Conservation (phyloP, 163 green algal genomes). For the Picocystis sp. region DNA sequence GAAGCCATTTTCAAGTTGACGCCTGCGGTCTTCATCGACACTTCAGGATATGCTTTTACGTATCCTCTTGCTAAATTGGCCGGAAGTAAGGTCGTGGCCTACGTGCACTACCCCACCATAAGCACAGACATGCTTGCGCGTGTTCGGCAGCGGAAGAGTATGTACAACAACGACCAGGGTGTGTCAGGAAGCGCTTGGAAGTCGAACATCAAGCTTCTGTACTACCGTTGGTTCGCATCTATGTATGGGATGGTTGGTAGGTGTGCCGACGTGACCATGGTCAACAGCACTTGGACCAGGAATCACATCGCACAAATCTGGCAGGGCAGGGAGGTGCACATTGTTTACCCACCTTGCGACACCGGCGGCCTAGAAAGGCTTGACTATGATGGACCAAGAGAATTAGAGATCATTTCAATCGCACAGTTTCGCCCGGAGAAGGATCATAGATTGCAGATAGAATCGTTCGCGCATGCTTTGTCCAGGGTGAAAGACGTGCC, state of each 20-base stretch:
- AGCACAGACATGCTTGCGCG: conserved; percentile 74
- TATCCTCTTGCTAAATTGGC: conserved; percentile 33
- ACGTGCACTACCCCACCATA: conserved; percentile 94
- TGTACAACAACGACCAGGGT: conserved; percentile 68
- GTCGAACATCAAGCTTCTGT: conserved; percentile 56
- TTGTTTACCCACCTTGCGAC: conserved; percentile 87
- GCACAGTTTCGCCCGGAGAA: conserved; percentile 96
- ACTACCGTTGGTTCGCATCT: conserved; percentile 66
- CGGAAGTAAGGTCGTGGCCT: conserved; percentile 54
- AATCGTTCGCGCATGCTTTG: conserved; percentile 24
- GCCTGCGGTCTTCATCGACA: conserved; percentile 82
- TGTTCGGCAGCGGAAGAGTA: conserved; percentile 26
- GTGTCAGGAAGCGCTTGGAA: conserved; percentile 32
- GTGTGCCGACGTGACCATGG: conserved; percentile 50
- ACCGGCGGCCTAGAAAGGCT: conserved; percentile 48
- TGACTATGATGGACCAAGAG: conserved; percentile 43
- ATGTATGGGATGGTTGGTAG: conserved; percentile 51
- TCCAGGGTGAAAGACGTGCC: neutral
- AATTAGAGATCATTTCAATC: conserved; percentile 49
- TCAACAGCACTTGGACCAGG: conserved; percentile 85
- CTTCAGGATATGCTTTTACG: conserved; percentile 74
- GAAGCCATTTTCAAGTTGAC: conserved; percentile 43
- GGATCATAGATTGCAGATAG: conserved; percentile 69
- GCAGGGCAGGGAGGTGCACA: conserved; percentile 5
- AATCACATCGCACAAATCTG: conserved; percentile 66